Conservation (phyloP, 352 stramenopile genomes). For the Pythium inflatum region DNA sequence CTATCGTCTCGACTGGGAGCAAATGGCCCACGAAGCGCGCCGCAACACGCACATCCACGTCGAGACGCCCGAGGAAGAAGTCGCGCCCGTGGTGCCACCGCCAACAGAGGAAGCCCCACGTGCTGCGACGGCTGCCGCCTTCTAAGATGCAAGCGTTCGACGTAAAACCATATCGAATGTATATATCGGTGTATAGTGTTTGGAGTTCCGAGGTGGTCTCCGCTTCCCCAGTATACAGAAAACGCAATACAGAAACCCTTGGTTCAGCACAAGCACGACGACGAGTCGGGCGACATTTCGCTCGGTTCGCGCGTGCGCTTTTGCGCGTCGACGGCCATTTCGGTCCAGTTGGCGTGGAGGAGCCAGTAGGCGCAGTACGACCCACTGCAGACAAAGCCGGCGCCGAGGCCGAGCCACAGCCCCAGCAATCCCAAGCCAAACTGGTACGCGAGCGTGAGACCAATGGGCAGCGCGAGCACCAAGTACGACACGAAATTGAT, state of each 20-base stretch:
- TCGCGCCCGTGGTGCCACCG: neutral
- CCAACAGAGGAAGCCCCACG: neutral
- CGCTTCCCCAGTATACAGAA: neutral
- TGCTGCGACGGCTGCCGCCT: neutral
- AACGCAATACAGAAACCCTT: neutral
- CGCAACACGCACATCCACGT: conserved; percentile 47
- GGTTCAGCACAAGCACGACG: conserved; percentile 34
- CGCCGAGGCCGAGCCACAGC: conserved; percentile 82
- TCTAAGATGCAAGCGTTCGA: conserved; percentile 1
- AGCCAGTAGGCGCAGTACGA: conserved; percentile 78
- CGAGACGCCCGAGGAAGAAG: conserved; percentile 23
- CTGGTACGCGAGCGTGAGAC: conserved; percentile 70
- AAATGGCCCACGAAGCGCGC: conserved; percentile 35
- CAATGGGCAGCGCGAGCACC: conserved; percentile 76
- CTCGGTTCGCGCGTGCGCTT: conserved; percentile 52
- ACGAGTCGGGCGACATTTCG: conserved; percentile 32
- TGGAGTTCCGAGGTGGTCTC: too few relatives aligned
- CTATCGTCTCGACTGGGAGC: conserved; percentile 35
- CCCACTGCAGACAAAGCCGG: conserved; percentile 65
- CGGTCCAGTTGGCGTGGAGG: conserved; percentile 67
- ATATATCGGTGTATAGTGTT: neutral
- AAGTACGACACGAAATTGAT: conserved; percentile 90
- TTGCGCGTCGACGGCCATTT: conserved; percentile 65
- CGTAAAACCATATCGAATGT: neutral
- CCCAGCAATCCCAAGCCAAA: conserved; percentile 67